Evolutionary conservation across 768 basidiomycete species (phyloP).

Genomic region (Kwoniella sp.): DNA sequence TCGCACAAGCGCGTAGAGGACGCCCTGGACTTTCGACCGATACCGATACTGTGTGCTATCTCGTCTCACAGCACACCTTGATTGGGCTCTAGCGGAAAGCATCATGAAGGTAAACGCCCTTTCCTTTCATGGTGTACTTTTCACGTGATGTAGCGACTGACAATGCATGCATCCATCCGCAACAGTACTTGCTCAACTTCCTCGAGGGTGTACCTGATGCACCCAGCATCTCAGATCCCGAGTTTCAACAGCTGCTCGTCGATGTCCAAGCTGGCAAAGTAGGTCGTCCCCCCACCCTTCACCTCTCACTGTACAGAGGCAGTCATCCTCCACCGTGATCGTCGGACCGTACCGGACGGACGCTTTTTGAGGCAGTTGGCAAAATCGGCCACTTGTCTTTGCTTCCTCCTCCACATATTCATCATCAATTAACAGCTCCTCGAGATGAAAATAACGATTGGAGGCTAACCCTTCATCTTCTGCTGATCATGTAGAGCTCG

Average conservation of each 20-base stretch:
- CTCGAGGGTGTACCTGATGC: conserved; percentile 76
- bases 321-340: not conserved
- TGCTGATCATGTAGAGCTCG: conserved; percentile 39
- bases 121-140: not conserved
- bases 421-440: not conserved
- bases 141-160: conserved; percentile 1
- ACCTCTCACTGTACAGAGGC: not conserved
- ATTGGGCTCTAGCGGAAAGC: not conserved
- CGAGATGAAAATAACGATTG: too few species aligned
- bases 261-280: conserved; percentile 88
- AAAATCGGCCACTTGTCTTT: not conserved
- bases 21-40: conserved; percentile 34
- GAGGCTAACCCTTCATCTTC: too few species aligned
- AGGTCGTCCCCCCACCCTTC: conserved; percentile 56
- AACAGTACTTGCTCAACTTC: conserved; percentile 83
- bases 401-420: not conserved
- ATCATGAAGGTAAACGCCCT: conserved; percentile 45
- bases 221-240: conserved; percentile 65
- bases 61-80: not conserved
- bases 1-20: not conserved
- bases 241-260: conserved; percentile 78
- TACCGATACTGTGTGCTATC: conserved; percentile 14
- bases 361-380: conserved; percentile 11
- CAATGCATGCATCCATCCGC: conserved; percentile 42
- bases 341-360: not conserved